Conservation (phyloP, 108 stramenopile genomes). For the Nitzschia sp. region DNA sequence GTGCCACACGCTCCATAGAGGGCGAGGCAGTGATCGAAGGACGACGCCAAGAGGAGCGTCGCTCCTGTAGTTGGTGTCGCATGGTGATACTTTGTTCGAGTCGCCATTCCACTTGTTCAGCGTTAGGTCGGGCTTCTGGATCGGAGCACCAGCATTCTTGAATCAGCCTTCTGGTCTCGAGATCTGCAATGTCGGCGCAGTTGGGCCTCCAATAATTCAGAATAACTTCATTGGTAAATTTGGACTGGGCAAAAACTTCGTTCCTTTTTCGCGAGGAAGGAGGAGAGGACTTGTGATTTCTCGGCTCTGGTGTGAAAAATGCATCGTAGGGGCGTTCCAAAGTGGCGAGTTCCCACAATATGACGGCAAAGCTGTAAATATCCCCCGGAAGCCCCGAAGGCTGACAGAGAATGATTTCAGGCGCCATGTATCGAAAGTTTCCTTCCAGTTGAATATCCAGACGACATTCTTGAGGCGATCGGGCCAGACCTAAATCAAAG, state of each 20-base stretch:
- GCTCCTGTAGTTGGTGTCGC: neutral
- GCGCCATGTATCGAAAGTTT: slow-evolving; percentile 69
- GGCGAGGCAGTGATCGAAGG: too few species aligned
- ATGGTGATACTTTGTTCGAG: neutral
- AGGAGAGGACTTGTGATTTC: too few species aligned
- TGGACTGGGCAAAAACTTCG: slow-evolving; percentile 22
- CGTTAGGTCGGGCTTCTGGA: slow-evolving; percentile 49
- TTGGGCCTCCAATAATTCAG: slow-evolving; percentile 35
- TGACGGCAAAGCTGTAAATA: slow-evolving; percentile 72
- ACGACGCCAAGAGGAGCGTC: too few species aligned
- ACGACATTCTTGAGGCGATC: slow-evolving; percentile 2
- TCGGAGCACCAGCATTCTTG: slow-evolving; percentile 54
- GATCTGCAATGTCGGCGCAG: slow-evolving; percentile 9
- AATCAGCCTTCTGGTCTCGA: slow-evolving; percentile 5
- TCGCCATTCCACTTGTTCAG: slow-evolving; percentile 10
- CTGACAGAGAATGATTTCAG: slow-evolving; percentile 41
- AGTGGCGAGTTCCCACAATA: slow-evolving; percentile 60
- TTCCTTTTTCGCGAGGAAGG: neutral
- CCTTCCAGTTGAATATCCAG: slow-evolving; percentile 14
- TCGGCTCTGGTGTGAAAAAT: slow-evolving; percentile 27
- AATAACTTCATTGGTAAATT: slow-evolving; percentile 47
- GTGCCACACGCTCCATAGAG: neutral
- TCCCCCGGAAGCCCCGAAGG: slow-evolving; percentile 58
- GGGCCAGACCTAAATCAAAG: slow-evolving; percentile 68
- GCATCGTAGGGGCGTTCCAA: slow-evolving; percentile 64